Base-by-base conservation (phyloP, 1,284 basidiomycete species). In the Mrakiaceae sp. region DNA sequence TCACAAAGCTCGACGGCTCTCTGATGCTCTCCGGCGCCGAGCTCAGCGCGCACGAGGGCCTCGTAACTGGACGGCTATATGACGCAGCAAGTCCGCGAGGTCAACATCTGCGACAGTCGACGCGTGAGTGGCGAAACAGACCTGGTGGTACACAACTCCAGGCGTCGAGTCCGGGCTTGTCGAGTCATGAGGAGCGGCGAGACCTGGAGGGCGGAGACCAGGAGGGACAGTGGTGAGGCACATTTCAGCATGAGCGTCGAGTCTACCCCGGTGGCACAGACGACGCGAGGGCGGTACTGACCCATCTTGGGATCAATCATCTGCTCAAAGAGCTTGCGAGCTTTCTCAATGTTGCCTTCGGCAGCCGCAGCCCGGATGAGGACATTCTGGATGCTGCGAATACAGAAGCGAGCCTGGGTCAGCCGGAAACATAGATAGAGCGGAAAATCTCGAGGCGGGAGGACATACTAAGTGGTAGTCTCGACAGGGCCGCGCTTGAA, bases 1-100 rank as follows among this genome's bases (percentile, higher is more conserved):
- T 84, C 81, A 16, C 96, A 79, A 0, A 98, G 78, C 2, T 79
- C 81, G n/a, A 82, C 68, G 0, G 92, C 94, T 11, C 80, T 79
- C 52, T 85, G 83, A 14, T 83, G 82, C 69, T 91, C 82, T 8
- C 91, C 90, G 60, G 81, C 83, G 14, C 83, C 83, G 8, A 98
- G 79, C 75, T 99, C 96, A 3, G 90, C 90, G 27, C 90, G 84
- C 69, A 99, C 87, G 92, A 98, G 98, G 5, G 84, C 84, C 74
- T 96, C 92, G 86, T 89, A 93, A 0, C 90, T 90, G 53, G 88
- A 90, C 14, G 88, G 87, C 85, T 89, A 70, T 2, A 68, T 51
- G 67, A 52, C 57, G 58, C 62, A 4, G 46, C 43, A 53, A 63
- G 60, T 62, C 63, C 2, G 2, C 8, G 5, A 14, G 51, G 40